These are phyloP conservation scores for Lathyrus sativus DNA, from an alignment of 306 rosid genomes.

Conservation along the genomic window DNA sequence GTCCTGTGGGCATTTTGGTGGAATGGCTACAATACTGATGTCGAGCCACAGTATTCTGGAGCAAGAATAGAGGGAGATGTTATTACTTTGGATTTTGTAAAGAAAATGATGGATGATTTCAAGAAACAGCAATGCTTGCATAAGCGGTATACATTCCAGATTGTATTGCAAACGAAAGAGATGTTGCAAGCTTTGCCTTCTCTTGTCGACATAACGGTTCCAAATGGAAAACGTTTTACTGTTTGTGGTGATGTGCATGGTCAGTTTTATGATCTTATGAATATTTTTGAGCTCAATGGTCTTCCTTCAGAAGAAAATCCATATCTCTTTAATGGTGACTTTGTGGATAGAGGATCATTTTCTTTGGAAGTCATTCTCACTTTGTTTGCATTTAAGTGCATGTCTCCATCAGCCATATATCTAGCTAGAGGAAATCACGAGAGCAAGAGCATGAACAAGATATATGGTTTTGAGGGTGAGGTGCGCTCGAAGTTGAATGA, in stretches of 20 bases:
- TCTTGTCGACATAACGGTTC: slow-evolving; percentile 80
- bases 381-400: slow-evolving; percentile 96
- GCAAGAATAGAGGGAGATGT: slow-evolving; percentile 94
- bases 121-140: slow-evolving; percentile 88
- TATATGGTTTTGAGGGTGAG: slow-evolving; percentile 99
- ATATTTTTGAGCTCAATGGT: slow-evolving; percentile 98
- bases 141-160: slow-evolving; percentile 96
- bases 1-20: slow-evolving; percentile 77
- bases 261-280: slow-evolving; percentile 93
- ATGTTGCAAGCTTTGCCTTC: slow-evolving; percentile 80
- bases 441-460: slow-evolving; percentile 99
- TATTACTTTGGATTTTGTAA: slow-evolving; percentile 88
- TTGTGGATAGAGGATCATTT: slow-evolving; percentile 98
- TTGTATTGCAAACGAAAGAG: slow-evolving; percentile 85
- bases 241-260: slow-evolving; percentile 99
- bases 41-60: slow-evolving; percentile 89
- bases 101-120: slow-evolving; percentile 95
- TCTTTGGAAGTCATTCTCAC: slow-evolving; percentile 97
- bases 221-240: slow-evolving; percentile 78
- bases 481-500: slow-evolving; percentile 88
- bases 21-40: slow-evolving; percentile 70
- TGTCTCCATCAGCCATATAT: slow-evolving; percentile 96
- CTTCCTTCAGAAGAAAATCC: slow-evolving; percentile 99
- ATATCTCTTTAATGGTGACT: slow-evolving; percentile 94
- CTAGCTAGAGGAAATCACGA: slow-evolving; percentile 98